Evolutionary conservation across 1,284 basidiomycete genomes (phyloP), one percentile per base, ranked within the genome.

Genomic region (Heliocybe sulcata): DNA sequence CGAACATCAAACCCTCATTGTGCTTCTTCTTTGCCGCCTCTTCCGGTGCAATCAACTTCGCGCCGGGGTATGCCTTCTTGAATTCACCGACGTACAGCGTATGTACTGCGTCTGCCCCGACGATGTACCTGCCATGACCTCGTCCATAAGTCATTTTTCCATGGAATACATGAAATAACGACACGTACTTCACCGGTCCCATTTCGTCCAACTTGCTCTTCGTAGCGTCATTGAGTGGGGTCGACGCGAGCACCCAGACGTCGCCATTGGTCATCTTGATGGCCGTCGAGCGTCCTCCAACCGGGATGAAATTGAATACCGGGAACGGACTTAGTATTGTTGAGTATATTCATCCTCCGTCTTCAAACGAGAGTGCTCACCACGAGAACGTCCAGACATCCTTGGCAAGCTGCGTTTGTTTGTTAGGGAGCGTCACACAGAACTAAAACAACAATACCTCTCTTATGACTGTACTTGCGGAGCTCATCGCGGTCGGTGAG

Each of bases 171-270:
- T 27, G 33, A 3, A 50, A 16, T 2, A 51, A 22, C 25, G 1
- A 55, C 45, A 54, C 38, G 16, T 58, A 87, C 81, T 86, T 86
- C 27, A 96, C 91, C 33, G 84, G 78, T 0, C 93, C 92, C 3
- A 97, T 72, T 52, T 83, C 77, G 53, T 85, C 77, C 26, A 96
- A 68, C 57, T 83, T 89, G 1, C 73, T 63, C 66, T 85, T 87
- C 1, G 91, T 95, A 35, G 85, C 85, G 3, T 77, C 71, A 50
- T 85, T 83, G 54, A 93, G 72, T 0, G 91, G 89, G 2, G 92
- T 92, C 1, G 91, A 94, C 1, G 92, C 93, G 29, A 96, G 76
- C 1, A 97, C 75, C 83, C 92, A 95, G 23, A 97, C 82, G 2
- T 81, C 84, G 19, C 86, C 84, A 54, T 80, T 77, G 50, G 71